phyloP scores from a whole-genome alignment of 2,329 filamentous ascomycete species.

The Didymella exigua region DNA sequence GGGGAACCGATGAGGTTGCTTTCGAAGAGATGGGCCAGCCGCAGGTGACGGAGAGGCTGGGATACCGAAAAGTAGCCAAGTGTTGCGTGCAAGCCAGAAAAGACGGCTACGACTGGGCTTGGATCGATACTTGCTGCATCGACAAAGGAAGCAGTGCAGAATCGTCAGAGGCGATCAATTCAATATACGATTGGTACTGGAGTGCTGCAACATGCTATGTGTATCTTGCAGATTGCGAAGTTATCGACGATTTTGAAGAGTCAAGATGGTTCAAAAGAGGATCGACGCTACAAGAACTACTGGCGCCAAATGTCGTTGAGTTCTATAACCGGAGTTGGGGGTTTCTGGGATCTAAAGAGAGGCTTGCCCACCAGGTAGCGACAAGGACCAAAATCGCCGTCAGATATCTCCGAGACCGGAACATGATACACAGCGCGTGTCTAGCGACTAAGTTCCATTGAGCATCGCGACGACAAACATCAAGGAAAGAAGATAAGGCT shows the following conservation, averaged over 20 bases:
- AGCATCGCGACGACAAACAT: constrained; percentile 5
- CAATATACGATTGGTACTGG: constrained; percentile 3
- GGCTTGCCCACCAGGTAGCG: not conserved
- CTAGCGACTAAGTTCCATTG: constrained; percentile 1
- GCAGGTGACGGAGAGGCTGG: not conserved
- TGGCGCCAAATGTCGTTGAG: constrained; percentile 10
- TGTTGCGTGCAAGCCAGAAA: not conserved
- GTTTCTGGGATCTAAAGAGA: not conserved
- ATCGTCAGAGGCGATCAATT: constrained; percentile 1
- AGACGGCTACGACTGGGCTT: not conserved
- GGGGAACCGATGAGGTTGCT: not conserved
- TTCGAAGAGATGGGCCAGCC: not conserved
- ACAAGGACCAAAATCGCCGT: not conserved
- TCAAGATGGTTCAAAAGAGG: too few relatives aligned
- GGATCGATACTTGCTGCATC: constrained; percentile 2
- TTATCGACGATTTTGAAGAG: not conserved
- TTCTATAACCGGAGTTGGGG: constrained; percentile 10
- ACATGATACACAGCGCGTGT: not conserved
- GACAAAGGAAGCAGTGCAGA: constrained; percentile 5
- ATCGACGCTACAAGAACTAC: not conserved
- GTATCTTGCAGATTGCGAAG: not conserved
- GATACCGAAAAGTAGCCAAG: not conserved
- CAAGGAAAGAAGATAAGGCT: constrained; percentile 30
- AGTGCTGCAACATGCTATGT: not conserved
- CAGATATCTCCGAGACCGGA: not conserved